Conservation (phyloP, 2,329 filamentous ascomycete species). For the Exophiala calicioides region DNA sequence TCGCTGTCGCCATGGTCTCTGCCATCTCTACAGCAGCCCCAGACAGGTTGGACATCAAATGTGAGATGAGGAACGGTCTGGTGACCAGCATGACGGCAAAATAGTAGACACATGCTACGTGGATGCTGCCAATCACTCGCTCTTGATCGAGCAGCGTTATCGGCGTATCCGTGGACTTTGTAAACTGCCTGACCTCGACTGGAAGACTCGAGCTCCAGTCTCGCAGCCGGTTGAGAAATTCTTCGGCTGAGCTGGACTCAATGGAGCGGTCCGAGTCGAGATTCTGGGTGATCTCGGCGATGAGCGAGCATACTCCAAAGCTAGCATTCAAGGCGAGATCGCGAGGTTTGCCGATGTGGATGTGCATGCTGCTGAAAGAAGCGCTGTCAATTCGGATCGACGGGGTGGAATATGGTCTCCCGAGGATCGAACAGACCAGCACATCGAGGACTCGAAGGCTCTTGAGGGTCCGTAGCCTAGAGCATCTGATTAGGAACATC, state of each 20-base stretch:
- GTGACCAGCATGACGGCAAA: constrained; percentile 61
- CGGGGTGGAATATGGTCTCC: constrained; percentile 43
- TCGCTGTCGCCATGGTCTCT: neutral
- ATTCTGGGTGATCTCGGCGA: constrained; percentile 47
- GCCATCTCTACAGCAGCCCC: neutral
- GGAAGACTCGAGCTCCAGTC: constrained; percentile 51
- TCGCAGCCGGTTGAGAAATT: constrained; percentile 46
- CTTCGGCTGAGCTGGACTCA: constrained; percentile 40
- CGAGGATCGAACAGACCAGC: constrained; percentile 52
- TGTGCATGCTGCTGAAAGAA: constrained; percentile 27
- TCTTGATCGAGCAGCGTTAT: constrained; percentile 32
- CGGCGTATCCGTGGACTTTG: constrained; percentile 30
- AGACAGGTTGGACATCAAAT: constrained; percentile 39
- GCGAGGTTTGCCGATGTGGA: constrained; percentile 28
- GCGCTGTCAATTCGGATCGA: constrained; percentile 35
- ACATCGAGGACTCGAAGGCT: constrained; percentile 52
- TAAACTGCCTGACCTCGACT: constrained; percentile 27
- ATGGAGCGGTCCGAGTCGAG: constrained; percentile 45
- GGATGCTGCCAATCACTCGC: constrained; percentile 52
- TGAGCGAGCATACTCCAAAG: constrained; percentile 41
- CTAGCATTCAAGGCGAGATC: constrained; percentile 32
- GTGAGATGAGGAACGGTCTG: constrained; percentile 56
- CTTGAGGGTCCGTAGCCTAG: constrained; percentile 49
- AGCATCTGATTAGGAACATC: constrained; percentile 3
- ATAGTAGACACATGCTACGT: constrained; percentile 61